Evolutionary conservation across 352 stramenopile species (phyloP).

Genomic region (Pythium phragmitis): DNA sequence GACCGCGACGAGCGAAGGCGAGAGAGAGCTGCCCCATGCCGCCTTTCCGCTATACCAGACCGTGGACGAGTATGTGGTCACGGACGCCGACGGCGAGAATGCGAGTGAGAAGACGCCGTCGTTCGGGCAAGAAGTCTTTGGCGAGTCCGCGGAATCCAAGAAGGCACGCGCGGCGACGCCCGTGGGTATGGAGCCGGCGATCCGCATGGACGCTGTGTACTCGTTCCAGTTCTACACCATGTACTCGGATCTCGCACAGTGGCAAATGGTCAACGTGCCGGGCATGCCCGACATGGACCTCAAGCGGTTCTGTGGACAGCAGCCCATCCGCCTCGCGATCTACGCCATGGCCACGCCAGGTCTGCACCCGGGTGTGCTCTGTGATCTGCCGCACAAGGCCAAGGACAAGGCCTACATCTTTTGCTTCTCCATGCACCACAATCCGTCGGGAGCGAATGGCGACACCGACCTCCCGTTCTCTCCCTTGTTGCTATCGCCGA

Average conservation of each 20-base stretch:
- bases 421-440: slow-evolving; percentile 45
- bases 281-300: slow-evolving; percentile 43
- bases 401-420: slow-evolving; percentile 47
- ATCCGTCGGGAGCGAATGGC: not conserved
- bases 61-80: slow-evolving; percentile 49
- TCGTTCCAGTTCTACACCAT: slow-evolving; percentile 62
- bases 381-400: slow-evolving; percentile 24
- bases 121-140: slow-evolving; percentile 38
- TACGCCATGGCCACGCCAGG: slow-evolving; percentile 34
- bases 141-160: slow-evolving; percentile 33
- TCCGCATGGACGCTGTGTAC: slow-evolving; percentile 45
- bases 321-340: slow-evolving; percentile 41
- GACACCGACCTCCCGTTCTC: no score
- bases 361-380: not conserved
- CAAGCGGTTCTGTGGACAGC: slow-evolving; percentile 31
- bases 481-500: not conserved
- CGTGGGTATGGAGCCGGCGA: slow-evolving; percentile 25
- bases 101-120: not conserved
- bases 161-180: slow-evolving; percentile 23
- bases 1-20: not conserved
- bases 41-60: slow-evolving; percentile 56
- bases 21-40: slow-evolving; percentile 40
- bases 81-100: slow-evolving; percentile 1
- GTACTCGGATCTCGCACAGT: slow-evolving; percentile 43
- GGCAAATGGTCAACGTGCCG: slow-evolving; percentile 47